phyloP scores from a whole-genome alignment of 1,284 basidiomycete genomes.

The Pseudozyma pruni region DNA sequence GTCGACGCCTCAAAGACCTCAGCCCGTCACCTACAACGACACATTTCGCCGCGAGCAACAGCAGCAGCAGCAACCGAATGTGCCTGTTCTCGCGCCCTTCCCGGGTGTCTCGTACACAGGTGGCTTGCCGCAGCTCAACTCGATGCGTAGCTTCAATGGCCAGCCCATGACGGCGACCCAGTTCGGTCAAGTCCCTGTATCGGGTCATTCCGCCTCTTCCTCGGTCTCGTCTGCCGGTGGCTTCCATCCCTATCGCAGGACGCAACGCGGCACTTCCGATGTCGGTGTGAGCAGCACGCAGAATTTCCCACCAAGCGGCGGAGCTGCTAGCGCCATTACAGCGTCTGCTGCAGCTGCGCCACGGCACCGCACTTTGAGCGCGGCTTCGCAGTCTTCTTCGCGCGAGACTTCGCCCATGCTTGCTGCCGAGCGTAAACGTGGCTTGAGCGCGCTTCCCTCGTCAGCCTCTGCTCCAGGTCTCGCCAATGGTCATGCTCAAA shows the following conservation, averaged over 20 bases:
- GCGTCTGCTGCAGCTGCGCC: constrained; percentile 10
- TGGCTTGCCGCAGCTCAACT: constrained; percentile 31
- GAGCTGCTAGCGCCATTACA: constrained; percentile 1
- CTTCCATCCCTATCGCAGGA: constrained; percentile 60
- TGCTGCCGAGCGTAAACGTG: constrained; percentile 38
- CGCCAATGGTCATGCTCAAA: constrained; percentile 7
- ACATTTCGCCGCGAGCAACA: constrained; percentile 51
- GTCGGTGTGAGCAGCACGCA: constrained; percentile 32
- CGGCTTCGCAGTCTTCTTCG: constrained; percentile 42
- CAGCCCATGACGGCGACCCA: constrained; percentile 22
- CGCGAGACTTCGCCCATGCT: constrained; percentile 47
- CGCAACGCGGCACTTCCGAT: constrained; percentile 46
- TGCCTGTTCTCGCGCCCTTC: constrained; percentile 21
- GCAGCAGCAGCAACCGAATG: constrained; percentile 6
- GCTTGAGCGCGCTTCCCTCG: constrained; percentile 13
- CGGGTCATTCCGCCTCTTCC: constrained; percentile 41
- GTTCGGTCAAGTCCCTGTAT: constrained; percentile 24
- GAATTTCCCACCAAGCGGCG: constrained; percentile 23
- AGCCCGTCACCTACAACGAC: constrained; percentile 57
- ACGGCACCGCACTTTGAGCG: constrained; percentile 49
- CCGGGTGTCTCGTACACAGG: constrained; percentile 33
- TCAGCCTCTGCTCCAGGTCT: constrained; percentile 27
- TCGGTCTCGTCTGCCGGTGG: constrained; percentile 41
- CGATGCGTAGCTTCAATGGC: constrained; percentile 37
- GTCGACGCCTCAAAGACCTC: constrained; percentile 59